Evolutionary conservation across 2,329 filamentous ascomycete genomes (phyloP), one percentile per base, ranked within the genome.

Genomic region (Chaetomium globosum): DNA sequence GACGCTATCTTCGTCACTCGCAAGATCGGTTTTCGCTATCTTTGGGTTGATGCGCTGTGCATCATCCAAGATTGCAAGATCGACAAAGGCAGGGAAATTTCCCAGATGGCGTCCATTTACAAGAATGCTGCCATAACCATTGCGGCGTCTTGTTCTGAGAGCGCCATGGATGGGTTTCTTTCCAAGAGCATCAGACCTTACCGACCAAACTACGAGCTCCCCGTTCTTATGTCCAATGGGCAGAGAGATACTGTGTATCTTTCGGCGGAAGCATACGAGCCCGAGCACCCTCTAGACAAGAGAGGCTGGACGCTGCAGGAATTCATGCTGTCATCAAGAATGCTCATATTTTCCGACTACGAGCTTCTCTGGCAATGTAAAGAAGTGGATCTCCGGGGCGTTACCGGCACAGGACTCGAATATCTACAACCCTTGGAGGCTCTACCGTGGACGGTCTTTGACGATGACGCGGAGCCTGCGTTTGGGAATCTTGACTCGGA

Each of bases 241-340:
- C 48, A 51, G 48, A 26, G 48, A 51, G 48, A 21, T 2, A 51
- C 48, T 26, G 48, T 51, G 48, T 51, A 51, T 51, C 48, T 51
- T 51, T 51, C 48, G n/a, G 48, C 48, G n/a, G 48, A 51, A 51
- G 48, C 48, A 51, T 51, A 51, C 48, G n/a, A 51, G 48, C 48
- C 48, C 48, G 48, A 51, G 9, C 48, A 51, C 10, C 48, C 48
- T 3, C 48, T 51, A 23, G 48, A 51, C 48, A 51, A 51, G 6
- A 51, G 48, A n/a, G 48, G 48, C 48, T 51, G 48, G 48, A 51
- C 48, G n/a, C 26, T 51, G 48, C 48, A 51, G 48, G 48, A 51
- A 26, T 51, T 51, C n/a, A 51, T 51, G 48, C 48, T 51, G 48
- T 51, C 48, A 51, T 51, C 48, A 8, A 51, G 48, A 9, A 51